A percentile compares a stretch with the other conserved stretches of the same genome.
These are phyloP conservation scores for Rhodotorula sp. DNA, from an alignment of 1,284 basidiomycete species.

Conservation along the genomic window DNA sequence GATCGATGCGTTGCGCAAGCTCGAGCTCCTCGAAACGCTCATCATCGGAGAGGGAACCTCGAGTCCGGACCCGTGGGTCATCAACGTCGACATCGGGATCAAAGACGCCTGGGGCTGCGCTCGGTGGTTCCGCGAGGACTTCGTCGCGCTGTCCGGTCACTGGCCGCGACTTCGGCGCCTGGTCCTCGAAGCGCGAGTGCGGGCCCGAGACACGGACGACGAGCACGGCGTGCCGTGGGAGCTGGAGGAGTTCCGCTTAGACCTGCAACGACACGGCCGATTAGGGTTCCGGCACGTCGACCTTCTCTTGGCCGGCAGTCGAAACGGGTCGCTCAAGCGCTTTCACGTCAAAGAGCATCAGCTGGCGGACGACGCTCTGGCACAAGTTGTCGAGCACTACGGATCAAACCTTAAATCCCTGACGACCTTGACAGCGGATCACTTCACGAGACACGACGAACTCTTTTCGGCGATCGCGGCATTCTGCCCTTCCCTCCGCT, in stretches of 20 bases:
- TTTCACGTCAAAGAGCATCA: constrained; percentile 26
- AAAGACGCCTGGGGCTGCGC: constrained; percentile 24
- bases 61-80: constrained; percentile 22
- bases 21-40: background rate
- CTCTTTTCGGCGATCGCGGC: background rate
- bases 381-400: constrained; percentile 1
- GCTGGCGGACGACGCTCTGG: constrained; percentile 5
- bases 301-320: background rate
- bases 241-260: constrained; percentile 19
- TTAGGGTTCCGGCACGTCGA: constrained; percentile 13
- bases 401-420: background rate
- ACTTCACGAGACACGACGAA: background rate
- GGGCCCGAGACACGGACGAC: background rate
- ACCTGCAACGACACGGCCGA: constrained; percentile 4
- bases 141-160: background rate
- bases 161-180: constrained; percentile 10
- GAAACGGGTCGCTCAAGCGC: background rate
- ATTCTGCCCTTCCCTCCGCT: background rate
- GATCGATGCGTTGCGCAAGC: background rate
- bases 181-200: background rate
- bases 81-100: constrained; percentile 24
- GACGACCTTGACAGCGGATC: constrained; percentile 12
- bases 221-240: background rate
- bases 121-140: constrained; percentile 3
- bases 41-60: constrained; percentile 9